Percentiles rank a stretch among this genome's conserved stretches.
Evolutionary conservation across 2,329 filamentous ascomycete species (phyloP).

Genomic region (Cercospora berteroae): DNA sequence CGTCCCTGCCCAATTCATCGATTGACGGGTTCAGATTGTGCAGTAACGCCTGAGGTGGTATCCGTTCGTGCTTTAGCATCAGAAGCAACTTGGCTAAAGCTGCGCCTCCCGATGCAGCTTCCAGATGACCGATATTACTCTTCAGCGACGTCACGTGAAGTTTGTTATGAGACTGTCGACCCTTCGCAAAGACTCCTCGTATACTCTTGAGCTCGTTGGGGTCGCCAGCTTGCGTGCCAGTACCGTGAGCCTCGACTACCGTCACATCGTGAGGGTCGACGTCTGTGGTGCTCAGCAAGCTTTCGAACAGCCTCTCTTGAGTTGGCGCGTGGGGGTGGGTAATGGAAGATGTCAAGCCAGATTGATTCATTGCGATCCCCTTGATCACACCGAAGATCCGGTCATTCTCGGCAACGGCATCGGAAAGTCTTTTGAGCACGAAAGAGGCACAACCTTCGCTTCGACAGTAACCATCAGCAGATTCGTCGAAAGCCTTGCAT

Average conservation of each 20-base stretch:
- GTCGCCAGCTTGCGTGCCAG: conserved; percentile 27
- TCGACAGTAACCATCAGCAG: conserved; percentile 40
- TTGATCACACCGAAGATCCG: conserved; percentile 35
- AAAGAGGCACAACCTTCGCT: conserved; percentile 34
- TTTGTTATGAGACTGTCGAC: conserved; percentile 10
- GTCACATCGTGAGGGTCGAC: conserved; percentile 11
- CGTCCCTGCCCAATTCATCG: conserved; percentile 8
- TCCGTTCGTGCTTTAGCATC: conserved; percentile 35
- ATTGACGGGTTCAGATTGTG: conserved; percentile 13
- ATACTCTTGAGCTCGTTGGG: conserved; percentile 18
- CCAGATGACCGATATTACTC: conserved; percentile 33
- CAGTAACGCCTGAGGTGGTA: conserved; percentile 15
- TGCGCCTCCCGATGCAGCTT: conserved; percentile 39
- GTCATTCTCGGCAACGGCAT: conserved; percentile 40
- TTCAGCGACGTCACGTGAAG: conserved; percentile 32
- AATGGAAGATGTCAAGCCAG: conserved; percentile 9
- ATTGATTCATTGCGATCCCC: conserved; percentile 41
- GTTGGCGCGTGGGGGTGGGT: conserved; percentile 23
- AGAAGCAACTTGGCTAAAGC: conserved; percentile 41
- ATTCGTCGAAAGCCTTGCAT: conserved; percentile 36
- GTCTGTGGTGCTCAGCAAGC: neutral
- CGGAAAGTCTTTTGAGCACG: conserved; percentile 37
- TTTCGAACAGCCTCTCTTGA: conserved; percentile 12
- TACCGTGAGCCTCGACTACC: conserved; percentile 19
- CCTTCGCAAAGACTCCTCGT: conserved; percentile 33